Percentiles rank a stretch among this genome's conserved stretches.
phyloP scores from a whole-genome alignment of 768 basidiomycete species.

The Suillus paluster region DNA sequence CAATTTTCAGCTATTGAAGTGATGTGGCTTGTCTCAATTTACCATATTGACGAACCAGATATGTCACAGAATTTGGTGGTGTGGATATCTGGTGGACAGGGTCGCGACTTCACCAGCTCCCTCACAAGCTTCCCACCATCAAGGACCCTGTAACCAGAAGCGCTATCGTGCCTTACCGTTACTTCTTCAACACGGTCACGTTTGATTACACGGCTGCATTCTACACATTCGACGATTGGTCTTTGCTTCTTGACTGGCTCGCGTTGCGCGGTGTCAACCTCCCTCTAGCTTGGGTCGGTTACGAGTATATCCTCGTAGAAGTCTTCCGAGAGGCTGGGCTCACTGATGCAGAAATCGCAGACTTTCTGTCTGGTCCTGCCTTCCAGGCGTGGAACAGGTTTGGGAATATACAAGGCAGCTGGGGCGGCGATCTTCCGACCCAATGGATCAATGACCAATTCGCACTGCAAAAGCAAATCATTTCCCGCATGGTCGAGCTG shows the following conservation, averaged over 20 bases:
- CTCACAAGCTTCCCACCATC: conserved; percentile 33
- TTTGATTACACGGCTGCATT: conserved; percentile 46
- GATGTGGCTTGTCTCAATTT: background rate
- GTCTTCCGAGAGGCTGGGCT: conserved; percentile 44
- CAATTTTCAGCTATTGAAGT: background rate
- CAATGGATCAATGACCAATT: conserved; percentile 45
- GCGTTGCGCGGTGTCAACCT: conserved; percentile 45
- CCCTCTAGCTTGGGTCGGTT: conserved; percentile 46
- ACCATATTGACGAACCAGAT: conserved; percentile 22
- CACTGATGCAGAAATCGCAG: conserved; percentile 36
- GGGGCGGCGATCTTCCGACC: conserved; percentile 40
- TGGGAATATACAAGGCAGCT: conserved; percentile 47
- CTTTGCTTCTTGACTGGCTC: conserved; percentile 46
- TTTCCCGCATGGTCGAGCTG: conserved; percentile 44
- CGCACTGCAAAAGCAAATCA: conserved; percentile 39
- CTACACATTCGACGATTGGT: conserved; percentile 45
- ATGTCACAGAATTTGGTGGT: conserved; percentile 40
- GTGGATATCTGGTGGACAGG: conserved; percentile 51
- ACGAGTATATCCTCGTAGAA: conserved; percentile 42
- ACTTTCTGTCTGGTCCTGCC: conserved; percentile 43
- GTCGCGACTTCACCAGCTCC: conserved; percentile 40
- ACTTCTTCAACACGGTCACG: conserved; percentile 49
- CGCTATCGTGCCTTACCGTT: conserved; percentile 43
- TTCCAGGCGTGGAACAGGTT: conserved; percentile 49
- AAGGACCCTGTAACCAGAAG: conserved; percentile 34